Evolutionary conservation across 306 rosid genomes (phyloP), one percentile per base, ranked within the genome.

Genomic region (Gynostemma pentaphyllum): DNA sequence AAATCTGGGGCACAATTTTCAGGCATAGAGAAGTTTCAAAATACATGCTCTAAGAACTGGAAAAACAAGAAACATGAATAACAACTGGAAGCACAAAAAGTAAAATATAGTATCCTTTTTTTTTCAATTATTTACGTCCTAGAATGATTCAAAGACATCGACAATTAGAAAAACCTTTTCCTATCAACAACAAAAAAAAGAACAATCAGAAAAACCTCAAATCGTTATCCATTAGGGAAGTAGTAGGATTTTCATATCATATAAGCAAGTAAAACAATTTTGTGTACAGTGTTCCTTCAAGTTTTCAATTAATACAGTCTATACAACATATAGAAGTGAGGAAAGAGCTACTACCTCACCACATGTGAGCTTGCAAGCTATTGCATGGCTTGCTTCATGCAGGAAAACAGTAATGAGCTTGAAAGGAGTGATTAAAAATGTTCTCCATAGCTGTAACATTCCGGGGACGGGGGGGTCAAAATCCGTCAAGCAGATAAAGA

Each of bases 331-430:
- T 64, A 62, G 19, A 40, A 55, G 7, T 46, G 51, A 64, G 39
- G 48, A 52, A 27, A 52, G 44, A 47, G n/a, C 34, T 36, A 67
- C 68, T 71, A 90, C 97, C 82, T 83, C 23, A 72, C 97, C 97
- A 76, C 95, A 90, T n/a, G 97, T 90, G 69, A 90, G 97, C 72
- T 24, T 70, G 86, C 97, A 90, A 75, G 94, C 97, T 64, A 90
- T 66, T 34, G 97, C 97, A 78, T 90, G 97, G 74, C 97, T 90
- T 12, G 87, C 86, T 81, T 90, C 97, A 9, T 90, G 97, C 71
- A 90, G 74, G 80, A 90, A 90, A 77, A 90, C 97, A 6, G 95
- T 90, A 69, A 90, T 87, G 82, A 90, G 97, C 94, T 90, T 90
- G 70, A 90, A 90, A 42, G 97, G 97, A 27, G 95, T 87, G 60